Evolutionary conservation across 2,329 filamentous ascomycete species (phyloP).

Genomic region (Davidsoniella eucalypti): DNA sequence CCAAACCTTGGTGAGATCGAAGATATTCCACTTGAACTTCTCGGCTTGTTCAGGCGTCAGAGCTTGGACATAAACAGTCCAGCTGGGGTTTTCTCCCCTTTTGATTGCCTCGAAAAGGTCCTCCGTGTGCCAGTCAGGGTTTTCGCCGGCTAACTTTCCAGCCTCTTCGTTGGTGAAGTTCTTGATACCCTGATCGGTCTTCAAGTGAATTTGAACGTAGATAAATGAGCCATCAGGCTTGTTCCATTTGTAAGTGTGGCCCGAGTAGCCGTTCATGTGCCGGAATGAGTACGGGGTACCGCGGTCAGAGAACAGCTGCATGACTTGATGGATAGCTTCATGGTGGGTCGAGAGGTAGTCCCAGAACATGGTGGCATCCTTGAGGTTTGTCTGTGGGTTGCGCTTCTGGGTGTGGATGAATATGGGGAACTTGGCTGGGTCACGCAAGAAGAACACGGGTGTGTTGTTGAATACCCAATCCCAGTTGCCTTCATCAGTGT

Average conservation of each 20-base stretch:
- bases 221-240: constrained; percentile 49
- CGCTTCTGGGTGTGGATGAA: constrained; percentile 69
- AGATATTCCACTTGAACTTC: constrained; percentile 44
- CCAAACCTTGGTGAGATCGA: constrained; percentile 57
- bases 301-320: constrained; percentile 49
- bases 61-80: constrained; percentile 48
- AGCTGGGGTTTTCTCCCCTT: constrained; percentile 42
- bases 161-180: constrained; percentile 43
- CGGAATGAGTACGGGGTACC: constrained; percentile 49
- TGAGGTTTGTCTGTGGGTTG: constrained; percentile 54
- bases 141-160: constrained; percentile 32
- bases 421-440: constrained; percentile 57
- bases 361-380: constrained; percentile 46
- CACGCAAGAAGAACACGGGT: constrained; percentile 60
- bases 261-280: constrained; percentile 51
- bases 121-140: constrained; percentile 46
- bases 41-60: constrained; percentile 46
- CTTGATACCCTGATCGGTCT: constrained; percentile 45
- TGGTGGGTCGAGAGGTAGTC: constrained; percentile 37
- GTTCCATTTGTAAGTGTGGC: constrained; percentile 50
- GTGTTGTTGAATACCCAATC: constrained; percentile 66
- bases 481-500: constrained; percentile 54
- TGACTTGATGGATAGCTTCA: constrained; percentile 46
- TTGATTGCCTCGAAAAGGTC: constrained; percentile 49
- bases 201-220: constrained; percentile 49